Base-by-base conservation (phyloP, 2,329 filamentous ascomycete genomes). In the Alternaria ventricosa region DNA sequence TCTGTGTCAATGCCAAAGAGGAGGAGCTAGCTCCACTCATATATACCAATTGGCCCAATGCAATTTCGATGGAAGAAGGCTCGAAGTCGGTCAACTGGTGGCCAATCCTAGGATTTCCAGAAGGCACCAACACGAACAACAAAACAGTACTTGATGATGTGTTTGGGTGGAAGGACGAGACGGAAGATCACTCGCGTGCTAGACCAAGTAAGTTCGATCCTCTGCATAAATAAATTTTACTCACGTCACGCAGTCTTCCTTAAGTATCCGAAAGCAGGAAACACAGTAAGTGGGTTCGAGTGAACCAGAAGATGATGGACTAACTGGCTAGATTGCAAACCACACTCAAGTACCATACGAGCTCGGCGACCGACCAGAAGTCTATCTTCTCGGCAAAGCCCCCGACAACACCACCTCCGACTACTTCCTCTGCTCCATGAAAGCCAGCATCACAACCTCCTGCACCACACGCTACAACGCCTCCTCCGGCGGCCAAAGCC, bases 401-500 rank as follows among this genome's bases (percentile, higher is more conserved):
- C 60, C 60, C 7, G 55, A 63, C 12, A 54, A 58, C 30, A 58
- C 55, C 1, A 59, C 60, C n/a, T 5, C 25, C 3, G 60, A 63
- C 49, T 63, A 63, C 33, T 63, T 63, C 3, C 55, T 63, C 25
- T 63, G 60, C 33, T 63, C 60, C 2, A 58, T 63, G 60, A 59
- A 63, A 23, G 50, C 60, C 4, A 30, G 43, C 15, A 55, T 63
- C 25, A 59, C 60, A 1, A 63, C 49, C 13, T 54, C 55, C 15
- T 63, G 60, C 23, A 59, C 55, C 2, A 63, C 60, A 8, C 60
- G 55, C 49, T 63, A 63, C 49, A 63, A 63, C 43, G 60, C 60
- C 4, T 58, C 60, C 7, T 63, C 60, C 10, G 41, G 28, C 10
- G 60, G 60, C 15, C 60, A 63, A 30, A 59, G 43, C 30, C 55